Evolutionary conservation across 1,284 basidiomycete genomes (phyloP), one percentile per base, ranked within the genome.

Genomic region (Uromyces viciae-fabae): DNA sequence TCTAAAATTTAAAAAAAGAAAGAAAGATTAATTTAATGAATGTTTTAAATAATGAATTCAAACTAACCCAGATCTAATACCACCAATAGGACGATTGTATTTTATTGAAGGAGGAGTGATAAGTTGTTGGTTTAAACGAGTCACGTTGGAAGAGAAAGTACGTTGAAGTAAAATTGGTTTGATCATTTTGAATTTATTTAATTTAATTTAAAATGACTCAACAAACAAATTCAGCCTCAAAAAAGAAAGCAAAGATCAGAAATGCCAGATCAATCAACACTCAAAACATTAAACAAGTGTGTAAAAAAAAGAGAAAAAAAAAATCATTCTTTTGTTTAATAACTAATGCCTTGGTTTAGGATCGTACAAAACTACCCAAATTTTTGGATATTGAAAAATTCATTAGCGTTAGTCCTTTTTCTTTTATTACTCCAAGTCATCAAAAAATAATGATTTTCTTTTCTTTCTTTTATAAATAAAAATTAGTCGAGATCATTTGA

Each of bases 381-480:
- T 89, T 91, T 0, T 89, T 97, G 64, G 92, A 95, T 84, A 91
- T 95, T 11, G 94, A 95, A 84, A 91, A 89, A 84, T 96, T 96
- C 85, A 89, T 91, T 14, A 91, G 95, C 88, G 94, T 93, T 62
- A 17, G 88, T 81, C 49, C 7, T 64, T 25, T 81, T 82, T 46
- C 52, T 19, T 19, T 69, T 3, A 17, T 7, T 7, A 19, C 31
- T 40, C 31, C 33, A 17, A n/a, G 52, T 54, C 5, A 19, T 19
- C 15, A 4, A 54, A 54, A 4, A n/a, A 3, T n/a, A 28, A 11
- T 28, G 40, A 69, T 28, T 28, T 17, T 54, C 54, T 40, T 38
- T 68, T 58, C 49, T 31, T 56, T 56, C 82, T 78, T 58, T 46
- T 75, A 40, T 49, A n/a, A n/a, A n/a, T n/a, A n/a, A n/a, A n/a